Percentiles rank a stretch among this genome's conserved stretches.
Evolutionary conservation across 1,284 basidiomycete genomes (phyloP).

Genomic region (Meira miltonrushii): DNA sequence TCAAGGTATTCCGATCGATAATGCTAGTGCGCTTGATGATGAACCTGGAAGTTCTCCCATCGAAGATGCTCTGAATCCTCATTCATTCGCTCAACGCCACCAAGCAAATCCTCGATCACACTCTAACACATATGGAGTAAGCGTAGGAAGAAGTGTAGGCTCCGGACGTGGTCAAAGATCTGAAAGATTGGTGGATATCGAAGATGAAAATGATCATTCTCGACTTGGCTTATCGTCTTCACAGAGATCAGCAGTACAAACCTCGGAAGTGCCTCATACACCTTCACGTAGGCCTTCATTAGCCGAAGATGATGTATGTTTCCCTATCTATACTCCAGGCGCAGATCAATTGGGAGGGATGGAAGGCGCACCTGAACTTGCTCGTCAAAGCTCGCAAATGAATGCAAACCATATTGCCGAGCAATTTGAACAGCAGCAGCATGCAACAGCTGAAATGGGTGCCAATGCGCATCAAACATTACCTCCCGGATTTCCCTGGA

Average conservation of each 20-base stretch:
- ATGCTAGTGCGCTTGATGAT: slow-evolving; percentile 8
- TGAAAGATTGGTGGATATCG: slow-evolving; percentile 6
- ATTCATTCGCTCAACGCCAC: neutral
- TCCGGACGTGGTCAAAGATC: neutral
- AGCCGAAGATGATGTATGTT: slow-evolving; percentile 49
- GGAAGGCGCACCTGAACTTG: slow-evolving; percentile 10
- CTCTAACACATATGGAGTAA: neutral
- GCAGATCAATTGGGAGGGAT: slow-evolving; percentile 13
- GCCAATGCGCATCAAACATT: slow-evolving; percentile 11
- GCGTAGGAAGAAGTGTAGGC: neutral
- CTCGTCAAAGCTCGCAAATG: too few relatives aligned
- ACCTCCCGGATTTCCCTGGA: slow-evolving; percentile 40
- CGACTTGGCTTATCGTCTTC: neutral
- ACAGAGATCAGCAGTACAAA: neutral
- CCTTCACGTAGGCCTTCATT: slow-evolving; percentile 27
- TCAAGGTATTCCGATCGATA: slow-evolving; percentile 12
- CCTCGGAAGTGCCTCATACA: slow-evolving; percentile 17
- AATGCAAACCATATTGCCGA: slow-evolving; percentile 1
- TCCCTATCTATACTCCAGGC: slow-evolving; percentile 31
- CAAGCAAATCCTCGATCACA: neutral
- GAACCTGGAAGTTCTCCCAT: neutral
- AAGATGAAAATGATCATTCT: neutral
- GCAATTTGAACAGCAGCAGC: slow-evolving; percentile 15
- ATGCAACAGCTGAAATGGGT: slow-evolving; percentile 7
- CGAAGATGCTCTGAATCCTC: neutral